Evolutionary conservation across 352 stramenopile species (phyloP), one percentile per base, ranked within the genome.

Genomic region (Phytopythium vexans): DNA sequence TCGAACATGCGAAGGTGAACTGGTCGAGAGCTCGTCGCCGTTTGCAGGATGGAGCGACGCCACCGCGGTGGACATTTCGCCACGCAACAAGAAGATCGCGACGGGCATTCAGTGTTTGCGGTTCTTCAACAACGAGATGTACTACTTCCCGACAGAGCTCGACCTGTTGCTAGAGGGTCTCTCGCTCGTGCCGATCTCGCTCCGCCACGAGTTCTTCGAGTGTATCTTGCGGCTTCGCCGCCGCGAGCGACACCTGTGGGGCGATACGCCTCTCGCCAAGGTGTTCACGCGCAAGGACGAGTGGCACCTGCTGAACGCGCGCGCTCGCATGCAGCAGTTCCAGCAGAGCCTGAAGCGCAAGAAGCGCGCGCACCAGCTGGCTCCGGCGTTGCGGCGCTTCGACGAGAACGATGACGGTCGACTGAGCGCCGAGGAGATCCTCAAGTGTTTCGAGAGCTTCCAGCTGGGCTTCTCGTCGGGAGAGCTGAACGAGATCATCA

Each of bases 111-210:
- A 95, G 52, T 99, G 95, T 62, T 95, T 97, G 57, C 89, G 96
- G 7, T 99, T 99, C 70, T 98, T 99, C 70, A 98, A 99, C 75
- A 98, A 96, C 69, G 92, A 98, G 57, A 97, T 99, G 59, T 98
- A 99, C 57, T 99, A 98, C 76, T 92, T 93, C 51, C 89, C 94
- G 8, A 59, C 79, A 6, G 95, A 99, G 61, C 63, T 99, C 0
- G 94, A 94, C 56, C 58, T 98, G 40, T 69, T 99, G 11, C 62
- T 99, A 21, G 67, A 68, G 5, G 87, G 86, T 4, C 63, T 97
- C 4, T 45, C 56, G 1, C 56, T 61, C 3, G 64, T 93, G 21
- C 77, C 83, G 3, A 79, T 94, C 51, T 63, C 69, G 32, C 60
- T 86, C 21, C 86, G 87, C 5, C 80, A 94, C 53, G 79, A 92